Conservation (phyloP, 2,329 filamentous ascomycete genomes). For the Phaeosphaeria sp. region DNA sequence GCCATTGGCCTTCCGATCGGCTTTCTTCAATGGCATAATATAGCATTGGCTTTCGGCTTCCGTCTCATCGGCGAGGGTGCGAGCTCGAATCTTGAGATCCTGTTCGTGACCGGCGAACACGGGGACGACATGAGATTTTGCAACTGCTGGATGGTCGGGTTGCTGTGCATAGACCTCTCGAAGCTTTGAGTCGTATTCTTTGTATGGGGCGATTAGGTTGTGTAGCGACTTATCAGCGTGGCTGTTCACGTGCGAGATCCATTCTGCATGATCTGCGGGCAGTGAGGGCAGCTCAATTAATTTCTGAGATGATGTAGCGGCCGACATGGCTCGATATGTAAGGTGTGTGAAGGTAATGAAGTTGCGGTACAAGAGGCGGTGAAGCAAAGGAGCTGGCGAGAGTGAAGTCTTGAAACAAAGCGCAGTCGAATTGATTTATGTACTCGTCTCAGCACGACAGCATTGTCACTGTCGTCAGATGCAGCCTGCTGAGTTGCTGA, state of each 20-base stretch:
- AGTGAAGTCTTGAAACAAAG: constrained; percentile 6
- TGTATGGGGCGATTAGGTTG: constrained; percentile 70
- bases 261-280: constrained; percentile 49
- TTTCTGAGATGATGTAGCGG: not conserved
- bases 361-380: not conserved
- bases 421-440: not conserved
- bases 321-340: constrained; percentile 24
- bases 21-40: constrained; percentile 70
- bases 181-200: constrained; percentile 70
- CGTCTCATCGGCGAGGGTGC: constrained; percentile 64
- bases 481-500: not conserved
- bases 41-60: constrained; percentile 68
- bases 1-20: constrained; percentile 67
- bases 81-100: constrained; percentile 67
- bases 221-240: constrained; percentile 61
- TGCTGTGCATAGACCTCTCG: constrained; percentile 74
- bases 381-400: not conserved
- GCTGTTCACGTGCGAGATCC: constrained; percentile 61
- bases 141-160: constrained; percentile 64
- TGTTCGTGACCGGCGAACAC: constrained; percentile 64
- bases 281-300: constrained; percentile 43
- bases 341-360: not conserved
- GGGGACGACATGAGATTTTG: constrained; percentile 68
- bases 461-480: not conserved
- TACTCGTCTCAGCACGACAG: not conserved